phyloP scores from a whole-genome alignment of 2,329 filamentous ascomycete species.

The Monosporascus sp. region DNA sequence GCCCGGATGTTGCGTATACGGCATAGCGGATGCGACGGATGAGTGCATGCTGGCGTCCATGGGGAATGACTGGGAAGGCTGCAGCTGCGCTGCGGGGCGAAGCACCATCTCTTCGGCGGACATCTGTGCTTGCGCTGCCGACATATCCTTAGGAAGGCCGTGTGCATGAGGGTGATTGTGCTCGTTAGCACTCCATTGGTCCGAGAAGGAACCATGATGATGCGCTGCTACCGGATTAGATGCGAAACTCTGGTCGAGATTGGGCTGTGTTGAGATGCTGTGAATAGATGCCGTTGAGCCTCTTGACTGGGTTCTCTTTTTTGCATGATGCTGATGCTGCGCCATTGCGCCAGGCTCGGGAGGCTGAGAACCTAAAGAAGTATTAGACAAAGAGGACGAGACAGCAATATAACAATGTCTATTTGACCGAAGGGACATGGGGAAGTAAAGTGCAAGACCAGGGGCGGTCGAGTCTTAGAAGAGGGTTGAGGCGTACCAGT shows the following conservation, averaged over 20 bases:
- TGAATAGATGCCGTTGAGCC: conserved; percentile 54
- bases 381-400: conserved; percentile 6
- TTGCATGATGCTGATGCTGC: conserved; percentile 33
- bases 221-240: conserved; percentile 18
- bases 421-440: neutral
- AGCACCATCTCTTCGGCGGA: conserved; percentile 56
- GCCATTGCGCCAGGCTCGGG: conserved; percentile 30
- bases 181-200: conserved; percentile 45
- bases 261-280: conserved; percentile 47
- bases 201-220: conserved; percentile 36
- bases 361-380: conserved; percentile 21
- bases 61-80: conserved; percentile 42
- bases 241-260: conserved; percentile 42
- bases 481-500: conserved; percentile 14
- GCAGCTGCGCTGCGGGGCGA: conserved; percentile 51
- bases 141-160: conserved; percentile 38
- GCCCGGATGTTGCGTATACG: conserved; percentile 36
- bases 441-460: neutral
- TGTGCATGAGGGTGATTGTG: conserved; percentile 16
- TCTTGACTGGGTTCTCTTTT: conserved; percentile 48
- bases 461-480: neutral
- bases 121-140: conserved; percentile 38
- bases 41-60: conserved; percentile 46
- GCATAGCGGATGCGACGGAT: conserved; percentile 38
- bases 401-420: neutral